Percentiles rank a stretch among this genome's conserved stretches.
Evolutionary conservation across 1,139 yeast species (phyloP).

Genomic region (Geotrichum klebahnii): DNA sequence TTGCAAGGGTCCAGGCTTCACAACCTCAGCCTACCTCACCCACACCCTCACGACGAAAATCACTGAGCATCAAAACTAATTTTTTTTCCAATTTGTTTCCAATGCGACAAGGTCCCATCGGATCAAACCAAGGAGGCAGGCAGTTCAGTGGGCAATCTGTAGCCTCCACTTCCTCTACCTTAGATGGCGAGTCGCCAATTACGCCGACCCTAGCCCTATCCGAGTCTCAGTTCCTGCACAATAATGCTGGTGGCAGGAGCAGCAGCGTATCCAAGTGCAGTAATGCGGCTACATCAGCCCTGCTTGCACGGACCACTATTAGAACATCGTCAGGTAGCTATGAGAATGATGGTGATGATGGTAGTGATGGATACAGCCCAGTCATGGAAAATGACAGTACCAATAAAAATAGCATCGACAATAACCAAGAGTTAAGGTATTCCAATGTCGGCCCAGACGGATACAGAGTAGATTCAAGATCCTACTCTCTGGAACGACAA

Average conservation of each 20-base stretch:
- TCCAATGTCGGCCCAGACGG: no score
- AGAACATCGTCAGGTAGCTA: background rate
- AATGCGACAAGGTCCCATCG: background rate
- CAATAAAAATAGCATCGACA: no score
- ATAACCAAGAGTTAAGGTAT: no score
- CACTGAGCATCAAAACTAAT: conserved; percentile 10
- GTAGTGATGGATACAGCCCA: no score
- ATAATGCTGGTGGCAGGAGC: conserved; percentile 5
- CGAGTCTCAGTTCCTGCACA: background rate
- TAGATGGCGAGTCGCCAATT: conserved; percentile 13
- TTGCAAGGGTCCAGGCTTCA: background rate
- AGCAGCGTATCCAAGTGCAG: background rate
- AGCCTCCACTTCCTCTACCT: conserved; percentile 7
- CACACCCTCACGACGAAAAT: conserved; percentile 8
- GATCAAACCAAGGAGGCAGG: background rate
- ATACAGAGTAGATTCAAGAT: no score
- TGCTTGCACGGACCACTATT: background rate
- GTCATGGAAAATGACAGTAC: no score
- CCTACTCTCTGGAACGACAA: background rate
- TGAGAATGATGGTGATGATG: background rate
- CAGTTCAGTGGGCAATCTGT: conserved; percentile 12
- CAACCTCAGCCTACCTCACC: background rate
- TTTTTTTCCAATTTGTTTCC: conserved; percentile 11
- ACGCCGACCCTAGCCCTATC: conserved; percentile 1
- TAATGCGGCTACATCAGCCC: conserved; percentile 4